Conservation (phyloP, 2,329 filamentous ascomycete genomes). For the Epichloe scottii region DNA sequence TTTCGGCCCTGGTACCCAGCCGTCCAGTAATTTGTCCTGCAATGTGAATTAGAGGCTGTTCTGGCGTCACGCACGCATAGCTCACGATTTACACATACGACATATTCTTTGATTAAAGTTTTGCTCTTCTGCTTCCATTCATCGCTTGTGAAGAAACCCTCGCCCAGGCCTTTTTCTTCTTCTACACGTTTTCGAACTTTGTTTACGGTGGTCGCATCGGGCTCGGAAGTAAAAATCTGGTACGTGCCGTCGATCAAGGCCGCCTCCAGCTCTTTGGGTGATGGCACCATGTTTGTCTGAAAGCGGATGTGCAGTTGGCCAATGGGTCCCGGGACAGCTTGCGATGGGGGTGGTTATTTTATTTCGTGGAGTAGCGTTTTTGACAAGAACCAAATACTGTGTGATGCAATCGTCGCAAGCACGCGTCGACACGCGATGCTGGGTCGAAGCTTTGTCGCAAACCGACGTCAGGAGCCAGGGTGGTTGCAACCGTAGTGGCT, state of each 20-base stretch:
- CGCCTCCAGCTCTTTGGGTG: constrained; percentile 29
- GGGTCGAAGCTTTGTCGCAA: neutral
- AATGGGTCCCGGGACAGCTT: neutral
- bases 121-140: constrained; percentile 50
- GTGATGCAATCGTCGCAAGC: neutral
- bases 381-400: neutral
- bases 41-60: neutral
- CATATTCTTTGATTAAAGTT: constrained; percentile 37
- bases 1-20: constrained; percentile 19
- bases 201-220: constrained; percentile 42
- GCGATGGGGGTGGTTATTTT: too few species aligned
- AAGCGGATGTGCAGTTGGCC: neutral
- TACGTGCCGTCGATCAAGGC: constrained; percentile 35
- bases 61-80: neutral
- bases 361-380: neutral
- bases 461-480: neutral
- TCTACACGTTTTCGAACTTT: constrained; percentile 41
- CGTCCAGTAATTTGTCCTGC: constrained; percentile 25
- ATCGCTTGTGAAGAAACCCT: constrained; percentile 34
- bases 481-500: neutral
- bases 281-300: constrained; percentile 16
- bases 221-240: constrained; percentile 30
- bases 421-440: neutral
- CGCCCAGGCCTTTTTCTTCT: constrained; percentile 32
- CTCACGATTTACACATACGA: constrained; percentile 30